These are phyloP conservation scores for Daedaleopsis nitida DNA, from an alignment of 768 basidiomycete species.

Conservation along the genomic window DNA sequence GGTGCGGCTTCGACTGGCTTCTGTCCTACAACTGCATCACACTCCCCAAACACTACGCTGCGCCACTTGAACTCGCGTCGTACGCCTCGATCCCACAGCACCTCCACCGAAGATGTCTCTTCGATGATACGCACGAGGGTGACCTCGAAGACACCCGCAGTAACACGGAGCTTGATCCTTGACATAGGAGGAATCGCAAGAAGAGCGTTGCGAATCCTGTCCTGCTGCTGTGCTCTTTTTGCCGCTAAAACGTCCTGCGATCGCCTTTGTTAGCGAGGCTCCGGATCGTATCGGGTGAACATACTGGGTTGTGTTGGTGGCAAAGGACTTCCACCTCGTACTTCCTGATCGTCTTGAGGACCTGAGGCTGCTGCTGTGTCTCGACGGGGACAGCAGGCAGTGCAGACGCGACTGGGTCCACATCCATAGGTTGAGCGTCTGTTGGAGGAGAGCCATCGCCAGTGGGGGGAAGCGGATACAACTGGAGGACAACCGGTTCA, in stretches of 20 bases:
- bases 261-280: neutral
- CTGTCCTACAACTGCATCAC: conserved; percentile 69
- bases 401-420: conserved; percentile 25
- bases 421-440: conserved; percentile 33
- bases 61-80: conserved; percentile 85
- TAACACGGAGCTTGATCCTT: conserved; percentile 83
- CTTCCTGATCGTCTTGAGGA: conserved; percentile 75
- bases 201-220: conserved; percentile 71
- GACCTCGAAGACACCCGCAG: conserved; percentile 85
- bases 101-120: conserved; percentile 71
- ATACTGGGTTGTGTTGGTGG: conserved; percentile 87
- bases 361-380: conserved; percentile 16
- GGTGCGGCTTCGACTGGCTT: conserved; percentile 60
- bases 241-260: conserved; percentile 70
- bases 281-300: conserved; percentile 31
- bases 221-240: conserved; percentile 74
- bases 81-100: conserved; percentile 75
- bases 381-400: neutral
- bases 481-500: neutral
- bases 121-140: conserved; percentile 72
- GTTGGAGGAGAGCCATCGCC: neutral
- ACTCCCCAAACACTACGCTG: conserved; percentile 75
- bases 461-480: neutral
- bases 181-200: conserved; percentile 68
- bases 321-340: conserved; percentile 77